Base-by-base conservation (phyloP, 75 land plant genomes). In the Cunninghamia lanceolata region DNA sequence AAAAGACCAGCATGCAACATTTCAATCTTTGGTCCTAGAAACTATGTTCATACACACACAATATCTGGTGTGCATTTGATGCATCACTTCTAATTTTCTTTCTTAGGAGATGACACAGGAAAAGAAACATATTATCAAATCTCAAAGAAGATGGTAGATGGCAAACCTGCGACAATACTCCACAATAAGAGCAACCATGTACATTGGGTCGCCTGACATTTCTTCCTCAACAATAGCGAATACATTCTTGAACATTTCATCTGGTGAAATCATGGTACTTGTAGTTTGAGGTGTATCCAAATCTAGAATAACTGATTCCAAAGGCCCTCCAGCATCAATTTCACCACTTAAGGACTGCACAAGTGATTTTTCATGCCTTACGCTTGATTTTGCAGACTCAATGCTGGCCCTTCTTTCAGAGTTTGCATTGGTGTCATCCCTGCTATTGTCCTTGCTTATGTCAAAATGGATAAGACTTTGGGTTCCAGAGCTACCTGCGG, bases 81-180 rank as follows among this genome's bases (percentile, higher is more conserved):
- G 36, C 75, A 53, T 50, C 30, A 25, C 78, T 56, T 10, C 28
- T 38, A 85, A 28, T 17, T 85, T 73, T 40, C 38, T 8, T 83
- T 38, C 45, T 32, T 45, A 17, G 25, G 42, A 75, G 25, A 25
- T 42, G 34, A 85, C 73, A 40, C 21, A 42, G 42, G 34, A 45
- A 40, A 21, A 3, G n/a, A n/a, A 53, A 73, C 56, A 16, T 30
- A 3, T 25, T 46, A 85, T 79, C 42, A 25, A 45, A 68, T 42
- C 6, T 84, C 85, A 36, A 84, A 32, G 19, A 53, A 46, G 73
- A 32, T 19, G 9, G 82, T 25, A 84, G 76, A 80, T 45, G 28
- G 56, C 79, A 79, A 90, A 98, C 99, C 99, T 96, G 79, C 91
- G 94, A 71, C 94, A 86, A 87, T 94, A 96, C 89, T 98, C 97